Percentiles rank a stretch among this genome's conserved stretches.
Conservation (phyloP, 805 yeast species). For the Candida orba region DNA sequence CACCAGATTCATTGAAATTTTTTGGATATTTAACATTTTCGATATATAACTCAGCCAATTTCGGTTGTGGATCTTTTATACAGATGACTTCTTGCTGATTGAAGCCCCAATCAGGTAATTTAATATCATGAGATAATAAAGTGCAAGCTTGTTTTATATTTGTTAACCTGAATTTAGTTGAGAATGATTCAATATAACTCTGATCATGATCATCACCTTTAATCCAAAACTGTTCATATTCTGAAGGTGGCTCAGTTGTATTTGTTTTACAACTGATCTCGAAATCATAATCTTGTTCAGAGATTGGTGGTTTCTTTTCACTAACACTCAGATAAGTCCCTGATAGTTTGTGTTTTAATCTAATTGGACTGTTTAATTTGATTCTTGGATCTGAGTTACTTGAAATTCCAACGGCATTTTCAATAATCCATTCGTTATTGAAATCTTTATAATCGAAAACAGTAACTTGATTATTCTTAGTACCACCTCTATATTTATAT, state of each 20-base stretch:
- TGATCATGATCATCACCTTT: slow-evolving; percentile 33
- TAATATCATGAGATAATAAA: slow-evolving; percentile 63
- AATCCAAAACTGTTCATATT: slow-evolving; percentile 64
- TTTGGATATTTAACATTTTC: slow-evolving; percentile 44
- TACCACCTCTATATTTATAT: slow-evolving; percentile 54
- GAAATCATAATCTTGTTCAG: slow-evolving; percentile 83
- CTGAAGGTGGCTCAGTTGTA: slow-evolving; percentile 53
- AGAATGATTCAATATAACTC: slow-evolving; percentile 31
- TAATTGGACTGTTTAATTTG: slow-evolving; percentile 35
- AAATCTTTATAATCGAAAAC: slow-evolving; percentile 52
- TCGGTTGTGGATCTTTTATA: slow-evolving; percentile 60
- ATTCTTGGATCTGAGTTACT: slow-evolving; percentile 26
- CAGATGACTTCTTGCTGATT: slow-evolving; percentile 87
- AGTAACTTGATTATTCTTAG: slow-evolving; percentile 75
- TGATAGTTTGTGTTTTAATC: slow-evolving; percentile 66
- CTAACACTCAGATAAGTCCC: slow-evolving; percentile 66
- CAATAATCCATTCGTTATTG: slow-evolving; percentile 72
- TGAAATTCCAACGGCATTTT: slow-evolving; percentile 23
- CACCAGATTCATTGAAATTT: slow-evolving; percentile 18
- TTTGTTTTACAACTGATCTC: slow-evolving; percentile 75
- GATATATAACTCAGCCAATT: slow-evolving; percentile 66
- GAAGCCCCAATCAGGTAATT: slow-evolving; percentile 80
- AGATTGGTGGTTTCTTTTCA: slow-evolving; percentile 69
- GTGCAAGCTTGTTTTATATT: slow-evolving; percentile 65
- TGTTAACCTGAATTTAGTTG: slow-evolving; percentile 60